Evolutionary conservation across 768 basidiomycete species (phyloP).

Genomic region (Hericium coralloides): DNA sequence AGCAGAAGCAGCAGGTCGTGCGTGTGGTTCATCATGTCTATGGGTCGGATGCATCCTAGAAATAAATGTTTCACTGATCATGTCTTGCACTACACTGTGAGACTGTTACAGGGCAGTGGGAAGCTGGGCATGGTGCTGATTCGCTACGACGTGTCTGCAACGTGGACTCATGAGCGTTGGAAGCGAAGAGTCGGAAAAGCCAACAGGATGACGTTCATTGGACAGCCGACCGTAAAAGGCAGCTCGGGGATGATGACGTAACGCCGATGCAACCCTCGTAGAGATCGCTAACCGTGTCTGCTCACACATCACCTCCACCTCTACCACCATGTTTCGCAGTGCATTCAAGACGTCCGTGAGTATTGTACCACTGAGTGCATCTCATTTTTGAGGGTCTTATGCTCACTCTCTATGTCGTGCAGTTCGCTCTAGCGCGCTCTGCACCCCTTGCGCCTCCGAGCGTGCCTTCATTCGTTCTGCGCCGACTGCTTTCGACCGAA

Average conservation of each 20-base stretch:
- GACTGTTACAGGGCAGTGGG: no score
- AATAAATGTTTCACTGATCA: no score
- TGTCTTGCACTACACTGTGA: no score
- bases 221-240: neutral
- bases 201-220: no score
- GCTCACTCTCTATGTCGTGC: neutral
- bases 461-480: conserved; percentile 15
- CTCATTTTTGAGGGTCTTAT: neutral
- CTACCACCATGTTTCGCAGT: conserved; percentile 36
- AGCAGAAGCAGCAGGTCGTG: no score
- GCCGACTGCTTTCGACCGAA: conserved; percentile 55
- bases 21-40: no score
- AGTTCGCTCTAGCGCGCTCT: conserved; percentile 8
- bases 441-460: conserved; percentile 3
- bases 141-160: no score
- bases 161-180: no score
- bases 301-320: neutral
- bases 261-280: neutral
- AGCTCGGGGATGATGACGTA: neutral
- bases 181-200: no score
- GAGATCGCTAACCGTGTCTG: neutral
- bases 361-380: neutral
- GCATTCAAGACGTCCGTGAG: conserved; percentile 38
- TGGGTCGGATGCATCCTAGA: no score
- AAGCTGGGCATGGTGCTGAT: no score